phyloP scores from a whole-genome alignment of 2,329 filamentous ascomycete genomes.

The Trichoderma afroharzianum region DNA sequence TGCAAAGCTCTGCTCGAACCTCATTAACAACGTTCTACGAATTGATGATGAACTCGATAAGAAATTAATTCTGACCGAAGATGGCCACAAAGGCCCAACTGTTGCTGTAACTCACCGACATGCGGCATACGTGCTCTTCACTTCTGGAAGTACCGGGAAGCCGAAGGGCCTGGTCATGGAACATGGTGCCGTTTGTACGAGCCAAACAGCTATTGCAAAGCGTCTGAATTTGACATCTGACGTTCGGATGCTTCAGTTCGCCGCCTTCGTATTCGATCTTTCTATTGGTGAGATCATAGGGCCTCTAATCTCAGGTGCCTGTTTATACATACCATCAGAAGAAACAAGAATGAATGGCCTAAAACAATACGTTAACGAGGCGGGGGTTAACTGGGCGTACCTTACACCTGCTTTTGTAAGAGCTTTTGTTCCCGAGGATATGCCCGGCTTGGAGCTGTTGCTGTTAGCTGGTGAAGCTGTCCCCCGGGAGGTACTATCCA shows the following conservation, averaged over 20 bases:
- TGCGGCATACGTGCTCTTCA: background rate
- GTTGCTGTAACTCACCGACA: background rate
- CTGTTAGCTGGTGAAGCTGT: constrained; percentile 15
- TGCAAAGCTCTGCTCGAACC: constrained; percentile 22
- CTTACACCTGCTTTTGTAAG: constrained; percentile 5
- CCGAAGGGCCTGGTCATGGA: constrained; percentile 9
- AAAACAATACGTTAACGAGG: background rate
- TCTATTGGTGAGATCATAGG: constrained; percentile 18
- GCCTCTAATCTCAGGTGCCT: constrained; percentile 16
- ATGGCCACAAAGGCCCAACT: background rate
- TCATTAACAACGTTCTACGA: constrained; percentile 9
- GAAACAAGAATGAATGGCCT: constrained; percentile 16
- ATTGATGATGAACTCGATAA: background rate
- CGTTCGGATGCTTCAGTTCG: constrained; percentile 11
- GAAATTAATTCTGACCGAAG: background rate
- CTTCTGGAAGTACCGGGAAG: background rate
- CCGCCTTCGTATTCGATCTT: constrained; percentile 20
- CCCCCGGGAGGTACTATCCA: background rate
- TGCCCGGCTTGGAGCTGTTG: background rate
- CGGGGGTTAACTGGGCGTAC: background rate
- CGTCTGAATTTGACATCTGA: background rate
- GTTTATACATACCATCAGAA: constrained; percentile 22
- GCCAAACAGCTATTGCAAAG: background rate
- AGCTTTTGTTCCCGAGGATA: background rate
- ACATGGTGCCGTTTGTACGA: constrained; percentile 8